Base-by-base conservation (phyloP, 495 filamentous ascomycete species). In the Extremus antarcticus region DNA sequence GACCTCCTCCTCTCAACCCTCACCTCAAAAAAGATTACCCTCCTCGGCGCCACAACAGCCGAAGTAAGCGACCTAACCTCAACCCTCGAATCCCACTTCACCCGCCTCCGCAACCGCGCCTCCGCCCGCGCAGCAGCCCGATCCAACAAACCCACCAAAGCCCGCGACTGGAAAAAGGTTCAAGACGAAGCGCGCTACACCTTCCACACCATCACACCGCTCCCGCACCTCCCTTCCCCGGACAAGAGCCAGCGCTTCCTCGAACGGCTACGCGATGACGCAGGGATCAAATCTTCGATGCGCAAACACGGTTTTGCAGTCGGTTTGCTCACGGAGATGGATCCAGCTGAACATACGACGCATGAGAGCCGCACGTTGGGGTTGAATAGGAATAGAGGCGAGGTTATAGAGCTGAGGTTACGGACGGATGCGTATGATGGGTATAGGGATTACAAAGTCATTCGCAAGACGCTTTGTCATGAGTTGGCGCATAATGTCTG, bases 391-490 rank as follows among this genome's bases (percentile, higher is more conserved):
- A 95, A 96, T 65, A 71, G 74, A 8, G 92, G 92, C 51, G 84
- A 95, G 71, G 85, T 90, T 0, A 95, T 98, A 54, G 92, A 96
- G 78, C 71, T 98, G 48, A 73, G 92, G 0, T 68, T 98, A 38
- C 76, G 92, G 15, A 96, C 92, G 4, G 92, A 98, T 70, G 88
- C 86, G 15, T 90, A 90, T 67, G 91, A 95, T 68, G 92, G 92
- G 4, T 98, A 91, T 60, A 70, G 92, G 17, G 87, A 96, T 65
- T 98, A 97, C 64, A 81, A 84, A 56, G 87, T 81, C 0, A 94
- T 98, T 25, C 76, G 92, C 43, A 88, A 86, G 62, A 96, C 92
- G 62, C 74, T 97, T 25, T 95, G 90, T 64, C 92, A 98, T 66
- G 92, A 98, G 76, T 73, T 98, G 41, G 83, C 91, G 66, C 92